Base-by-base conservation (phyloP, 1,284 basidiomycete genomes). In the Meripilus lineatus region DNA sequence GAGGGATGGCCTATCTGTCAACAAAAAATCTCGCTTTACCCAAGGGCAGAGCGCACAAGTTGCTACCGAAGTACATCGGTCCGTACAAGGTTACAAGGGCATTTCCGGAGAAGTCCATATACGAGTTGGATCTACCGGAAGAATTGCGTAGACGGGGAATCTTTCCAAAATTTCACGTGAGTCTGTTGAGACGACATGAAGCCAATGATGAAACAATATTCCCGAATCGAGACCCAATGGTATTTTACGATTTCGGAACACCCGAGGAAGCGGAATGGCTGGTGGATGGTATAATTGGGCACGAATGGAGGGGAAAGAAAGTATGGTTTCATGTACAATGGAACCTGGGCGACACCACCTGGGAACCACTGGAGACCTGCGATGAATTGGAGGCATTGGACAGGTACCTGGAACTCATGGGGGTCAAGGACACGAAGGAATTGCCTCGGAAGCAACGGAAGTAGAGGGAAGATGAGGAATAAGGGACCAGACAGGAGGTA, bases 21-120 rank as follows among this genome's bases (percentile, higher is more conserved):
- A 69, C 64, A 0, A 40, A 60, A 34, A 67, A 70, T 39, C 46
- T 71, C 1, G 25, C 40, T 2, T 26, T 70, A 0, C 65, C 66
- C 0, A 65, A 63, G 36, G 61, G 59, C 1, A 18, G 57, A 0
- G 66, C 59, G 0, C 28, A 48, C 1, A 67, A 68, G 32, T 46
- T 69, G 2, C 20, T 57, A 4, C 66, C 65, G 0, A 54, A 55
- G 17, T 68, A 51, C 47, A 56, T 68, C 0, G 62, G 66, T 0
- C 67, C 64, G 1, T 68, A 57, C 38, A 39, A 33, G 33, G 53
- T 66, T 0, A 2, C 50, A 3, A 24, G 39, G 14, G 54, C 47
- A 2, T 8, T 47, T 21, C 45, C 47, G 0, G 42, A 47, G 2
- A 51, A 33, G 2, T 61, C 57, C 0, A 57, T 32, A 6, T 64